phyloP scores from a whole-genome alignment of 352 stramenopile genomes.

The Globisporangium okanoganense region DNA sequence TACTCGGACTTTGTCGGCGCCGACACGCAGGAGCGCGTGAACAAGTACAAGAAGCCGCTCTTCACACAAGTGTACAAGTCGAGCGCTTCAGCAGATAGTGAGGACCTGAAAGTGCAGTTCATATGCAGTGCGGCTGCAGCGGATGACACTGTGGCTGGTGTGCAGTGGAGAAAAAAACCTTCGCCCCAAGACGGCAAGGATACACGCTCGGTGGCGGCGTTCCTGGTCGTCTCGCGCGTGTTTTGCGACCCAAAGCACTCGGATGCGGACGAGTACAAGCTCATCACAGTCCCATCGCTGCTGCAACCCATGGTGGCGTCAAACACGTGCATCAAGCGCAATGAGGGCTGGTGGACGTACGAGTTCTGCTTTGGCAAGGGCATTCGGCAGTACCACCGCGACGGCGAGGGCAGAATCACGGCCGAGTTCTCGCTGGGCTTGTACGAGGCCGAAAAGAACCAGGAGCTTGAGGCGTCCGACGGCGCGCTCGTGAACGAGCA shows the following conservation, averaged over 20 bases:
- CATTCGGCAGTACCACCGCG: slow-evolving; percentile 73
- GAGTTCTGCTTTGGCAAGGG: slow-evolving; percentile 75
- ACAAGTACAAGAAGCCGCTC: slow-evolving; percentile 34
- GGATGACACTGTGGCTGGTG: slow-evolving; percentile 46
- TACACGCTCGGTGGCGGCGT: slow-evolving; percentile 24
- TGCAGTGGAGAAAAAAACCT: slow-evolving; percentile 30
- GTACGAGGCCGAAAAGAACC: slow-evolving; percentile 50
- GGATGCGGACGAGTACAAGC: slow-evolving; percentile 38
- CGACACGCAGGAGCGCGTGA: slow-evolving; percentile 41
- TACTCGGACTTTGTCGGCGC: slow-evolving; percentile 49
- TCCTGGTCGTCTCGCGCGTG: slow-evolving; percentile 58
- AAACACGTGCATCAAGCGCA: slow-evolving; percentile 68
- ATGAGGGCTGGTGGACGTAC: slow-evolving; percentile 83
- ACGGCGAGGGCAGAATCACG: slow-evolving; percentile 57
- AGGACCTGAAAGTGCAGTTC: slow-evolving; percentile 59
- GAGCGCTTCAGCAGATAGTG: slow-evolving; percentile 5
- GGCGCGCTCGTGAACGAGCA: slow-evolving; percentile 62
- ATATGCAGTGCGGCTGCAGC: slow-evolving; percentile 44
- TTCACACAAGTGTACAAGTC: slow-evolving; percentile 60
- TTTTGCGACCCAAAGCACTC: slow-evolving; percentile 65
- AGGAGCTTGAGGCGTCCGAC: slow-evolving; percentile 35
- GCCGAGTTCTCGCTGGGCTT: slow-evolving; percentile 65
- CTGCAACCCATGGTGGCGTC: slow-evolving; percentile 43
- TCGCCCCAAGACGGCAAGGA: neutral
- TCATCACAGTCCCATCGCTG: slow-evolving; percentile 48